phyloP scores from a whole-genome alignment of 164 flowering plant species.

The Berberis thunbergii region DNA sequence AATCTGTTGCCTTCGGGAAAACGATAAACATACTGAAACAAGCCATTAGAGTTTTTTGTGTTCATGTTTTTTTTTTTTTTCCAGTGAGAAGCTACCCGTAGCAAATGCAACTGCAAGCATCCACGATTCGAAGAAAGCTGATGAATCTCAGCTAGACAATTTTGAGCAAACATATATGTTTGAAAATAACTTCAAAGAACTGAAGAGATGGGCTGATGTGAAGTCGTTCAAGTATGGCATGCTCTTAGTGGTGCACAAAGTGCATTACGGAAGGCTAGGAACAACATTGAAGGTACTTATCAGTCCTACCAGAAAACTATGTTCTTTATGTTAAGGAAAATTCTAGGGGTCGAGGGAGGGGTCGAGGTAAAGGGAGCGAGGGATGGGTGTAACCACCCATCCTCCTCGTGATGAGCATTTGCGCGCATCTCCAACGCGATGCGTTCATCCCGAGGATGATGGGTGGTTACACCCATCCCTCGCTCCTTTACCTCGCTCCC shows the following conservation, averaged over 20 bases:
- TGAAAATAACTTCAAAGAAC: constrained; percentile 29
- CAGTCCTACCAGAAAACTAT: too few species aligned
- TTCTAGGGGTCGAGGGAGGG: too few species aligned
- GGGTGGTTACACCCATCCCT: too few species aligned
- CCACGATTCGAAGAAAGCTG: constrained; percentile 17
- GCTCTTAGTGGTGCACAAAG: not conserved
- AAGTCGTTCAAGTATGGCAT: not conserved
- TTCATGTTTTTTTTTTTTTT: not conserved
- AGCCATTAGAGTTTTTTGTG: not conserved
- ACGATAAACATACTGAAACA: not conserved
- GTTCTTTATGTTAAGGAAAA: too few species aligned
- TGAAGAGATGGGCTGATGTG: not conserved
- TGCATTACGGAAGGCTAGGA: not conserved
- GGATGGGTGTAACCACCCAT: too few species aligned
- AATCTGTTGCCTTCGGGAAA: too few species aligned
- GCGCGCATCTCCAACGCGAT: too few species aligned
- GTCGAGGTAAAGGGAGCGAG: too few species aligned
- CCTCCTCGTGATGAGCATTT: too few species aligned
- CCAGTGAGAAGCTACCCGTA: not conserved
- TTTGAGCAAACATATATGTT: constrained; percentile 33
- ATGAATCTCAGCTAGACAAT: constrained; percentile 19
- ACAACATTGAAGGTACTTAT: constrained; percentile 65
- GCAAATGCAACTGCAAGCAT: constrained; percentile 13
- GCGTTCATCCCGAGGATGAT: too few species aligned
- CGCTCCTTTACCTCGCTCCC: too few species aligned